Conservation (phyloP, 164 flowering plant species). For the Aristolochia californica region DNA sequence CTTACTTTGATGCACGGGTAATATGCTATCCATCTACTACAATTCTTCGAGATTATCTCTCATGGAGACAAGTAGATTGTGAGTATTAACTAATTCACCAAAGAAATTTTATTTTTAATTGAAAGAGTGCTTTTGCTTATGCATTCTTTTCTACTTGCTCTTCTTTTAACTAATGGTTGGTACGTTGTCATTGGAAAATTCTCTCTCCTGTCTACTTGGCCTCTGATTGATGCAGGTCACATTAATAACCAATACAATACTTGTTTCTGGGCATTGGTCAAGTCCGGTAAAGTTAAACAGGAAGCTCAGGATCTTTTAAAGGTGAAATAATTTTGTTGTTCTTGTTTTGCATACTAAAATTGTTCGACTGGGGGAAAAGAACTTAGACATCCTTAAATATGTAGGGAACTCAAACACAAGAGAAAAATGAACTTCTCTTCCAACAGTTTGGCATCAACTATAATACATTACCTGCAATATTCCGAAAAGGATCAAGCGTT, state of each 20-base stretch:
- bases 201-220: not conserved
- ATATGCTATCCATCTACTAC: slow-evolving; percentile 62
- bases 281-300: slow-evolving; percentile 63
- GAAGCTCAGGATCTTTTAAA: slow-evolving; percentile 63
- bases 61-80: slow-evolving; percentile 98
- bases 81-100: slow-evolving; percentile 17
- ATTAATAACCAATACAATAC: slow-evolving; percentile 91
- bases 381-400: slow-evolving; percentile 2
- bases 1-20: slow-evolving; percentile 78
- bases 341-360: not conserved
- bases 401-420: slow-evolving; percentile 66
- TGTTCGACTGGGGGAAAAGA: not conserved
- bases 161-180: too few relatives aligned
- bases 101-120: not conserved
- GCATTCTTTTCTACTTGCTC: not conserved
- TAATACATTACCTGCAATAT: slow-evolving; percentile 39
- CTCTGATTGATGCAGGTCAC: slow-evolving; percentile 30
- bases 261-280: slow-evolving; percentile 86
- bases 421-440: slow-evolving; percentile 51
- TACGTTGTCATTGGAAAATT: too few relatives aligned
- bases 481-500: slow-evolving; percentile 62
- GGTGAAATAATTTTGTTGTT: slow-evolving; percentile 18
- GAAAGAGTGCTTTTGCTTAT: not conserved
- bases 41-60: slow-evolving; percentile 56
- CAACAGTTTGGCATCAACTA: slow-evolving; percentile 42